A percentile compares a stretch with the other conserved stretches of the same genome.
phyloP scores from a whole-genome alignment of 129 eudicot species.

The Kitagawia praeruptora region DNA sequence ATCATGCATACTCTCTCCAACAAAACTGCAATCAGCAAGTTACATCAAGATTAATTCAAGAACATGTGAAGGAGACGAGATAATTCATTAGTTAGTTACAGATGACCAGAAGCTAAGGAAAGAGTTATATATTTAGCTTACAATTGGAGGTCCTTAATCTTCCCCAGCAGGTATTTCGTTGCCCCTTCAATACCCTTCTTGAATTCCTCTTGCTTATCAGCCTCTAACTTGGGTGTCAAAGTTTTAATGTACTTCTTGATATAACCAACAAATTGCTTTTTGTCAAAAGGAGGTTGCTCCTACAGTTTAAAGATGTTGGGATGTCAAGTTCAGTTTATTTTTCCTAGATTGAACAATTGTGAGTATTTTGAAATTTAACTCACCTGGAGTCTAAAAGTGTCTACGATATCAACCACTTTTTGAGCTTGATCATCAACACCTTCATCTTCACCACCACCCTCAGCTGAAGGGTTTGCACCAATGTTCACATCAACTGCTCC shows the following conservation, averaged over 20 bases:
- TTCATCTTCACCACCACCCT: slow-evolving; percentile 65
- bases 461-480: slow-evolving; percentile 76
- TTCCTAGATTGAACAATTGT: background rate
- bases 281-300: slow-evolving; percentile 91
- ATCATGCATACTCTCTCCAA: slow-evolving; percentile 63
- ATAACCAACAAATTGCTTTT: slow-evolving; percentile 58
- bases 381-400: slow-evolving; percentile 90
- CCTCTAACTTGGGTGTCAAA: slow-evolving; percentile 54
- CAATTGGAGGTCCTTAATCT: slow-evolving; percentile 76
- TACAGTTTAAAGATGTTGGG: slow-evolving; percentile 8
- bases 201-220: slow-evolving; percentile 43
- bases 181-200: slow-evolving; percentile 63
- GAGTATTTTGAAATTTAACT: background rate
- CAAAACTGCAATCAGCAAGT: slow-evolving; percentile 26
- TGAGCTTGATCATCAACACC: slow-evolving; percentile 68
- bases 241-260: slow-evolving; percentile 66
- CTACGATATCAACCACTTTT: slow-evolving; percentile 79
- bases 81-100: background rate
- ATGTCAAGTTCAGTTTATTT: background rate
- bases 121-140: slow-evolving; percentile 26
- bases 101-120: background rate
- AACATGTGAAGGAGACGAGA: background rate
- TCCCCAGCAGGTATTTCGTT: slow-evolving; percentile 52
- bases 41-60: background rate
- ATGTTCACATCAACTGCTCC: slow-evolving; percentile 64